Evolutionary conservation across 345 rosid genomes (phyloP).

Genomic region (Syzygium aqueum): DNA sequence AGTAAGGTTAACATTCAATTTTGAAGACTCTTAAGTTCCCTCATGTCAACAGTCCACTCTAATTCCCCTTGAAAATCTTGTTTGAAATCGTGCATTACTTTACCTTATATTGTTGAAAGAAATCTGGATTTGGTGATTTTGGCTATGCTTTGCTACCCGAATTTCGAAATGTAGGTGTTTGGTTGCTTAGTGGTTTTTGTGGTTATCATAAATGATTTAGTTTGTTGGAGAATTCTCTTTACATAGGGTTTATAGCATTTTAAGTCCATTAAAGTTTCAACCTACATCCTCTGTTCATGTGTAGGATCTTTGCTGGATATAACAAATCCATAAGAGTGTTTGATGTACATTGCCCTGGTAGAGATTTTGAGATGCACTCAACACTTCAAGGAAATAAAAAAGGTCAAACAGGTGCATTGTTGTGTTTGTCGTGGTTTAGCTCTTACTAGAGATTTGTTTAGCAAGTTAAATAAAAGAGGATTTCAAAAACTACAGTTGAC

Average conservation of each 20-base stretch:
- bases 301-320: constrained; percentile 86
- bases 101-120: too few species aligned
- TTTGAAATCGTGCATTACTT: too few species aligned
- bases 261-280: not conserved
- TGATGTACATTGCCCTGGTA: constrained; percentile 35
- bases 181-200: too few species aligned
- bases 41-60: not conserved
- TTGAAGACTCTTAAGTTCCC: not conserved
- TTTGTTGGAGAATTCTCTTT: too few species aligned
- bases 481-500: not conserved
- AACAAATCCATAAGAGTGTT: constrained; percentile 58
- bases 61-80: too few species aligned
- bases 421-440: not conserved
- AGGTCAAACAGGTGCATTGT: constrained; percentile 65
- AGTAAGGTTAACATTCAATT: constrained; percentile 34
- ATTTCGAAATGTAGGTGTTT: too few species aligned
- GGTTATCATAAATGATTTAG: too few species aligned
- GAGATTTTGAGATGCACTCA: constrained; percentile 70
- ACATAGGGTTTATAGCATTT: too few species aligned
- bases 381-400: constrained; percentile 74
- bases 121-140: too few species aligned
- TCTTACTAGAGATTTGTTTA: not conserved
- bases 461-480: not conserved
- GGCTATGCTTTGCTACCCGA: too few species aligned
- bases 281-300: not conserved